Evolutionary conservation across 73 alveolate species (phyloP).

Genomic region (Paraurostyla sp.): DNA sequence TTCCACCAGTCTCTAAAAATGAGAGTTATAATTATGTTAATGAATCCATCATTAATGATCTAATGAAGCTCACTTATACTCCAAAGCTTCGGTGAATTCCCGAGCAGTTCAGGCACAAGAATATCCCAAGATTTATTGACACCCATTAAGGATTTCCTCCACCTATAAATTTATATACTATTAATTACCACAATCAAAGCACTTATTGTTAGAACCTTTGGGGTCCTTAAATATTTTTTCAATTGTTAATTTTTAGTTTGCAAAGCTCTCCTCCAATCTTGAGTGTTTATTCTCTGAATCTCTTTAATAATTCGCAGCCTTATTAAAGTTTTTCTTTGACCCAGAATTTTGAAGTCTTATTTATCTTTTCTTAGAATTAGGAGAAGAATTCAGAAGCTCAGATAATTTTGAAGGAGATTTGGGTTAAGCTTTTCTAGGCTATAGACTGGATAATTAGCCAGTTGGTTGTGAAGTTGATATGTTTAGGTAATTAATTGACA

Average conservation of each 20-base stretch:
- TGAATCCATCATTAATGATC: constrained; percentile 93
- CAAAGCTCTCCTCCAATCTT: background rate
- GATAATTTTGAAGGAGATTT: background rate
- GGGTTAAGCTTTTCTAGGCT: too few species aligned
- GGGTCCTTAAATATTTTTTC: background rate
- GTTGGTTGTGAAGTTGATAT: too few species aligned
- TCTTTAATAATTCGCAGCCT: background rate
- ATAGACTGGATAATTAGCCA: too few species aligned
- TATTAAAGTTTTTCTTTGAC: background rate
- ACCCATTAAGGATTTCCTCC: constrained; percentile 91
- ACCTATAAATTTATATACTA: constrained; percentile 52
- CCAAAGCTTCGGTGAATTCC: constrained; percentile 95
- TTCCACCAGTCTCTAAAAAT: constrained; percentile 95
- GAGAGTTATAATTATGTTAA: constrained; percentile 88
- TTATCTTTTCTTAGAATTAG: background rate
- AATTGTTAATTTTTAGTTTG: background rate
- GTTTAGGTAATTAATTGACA: too few species aligned
- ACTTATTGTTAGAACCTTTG: constrained; percentile 59
- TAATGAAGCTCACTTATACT: constrained; percentile 89
- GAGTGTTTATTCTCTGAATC: background rate
- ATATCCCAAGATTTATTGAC: constrained; percentile 90
- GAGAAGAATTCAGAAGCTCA: background rate
- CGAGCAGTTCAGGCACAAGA: constrained; percentile 94
- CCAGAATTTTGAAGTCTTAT: background rate
- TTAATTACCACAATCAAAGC: constrained; percentile 88